These are phyloP conservation scores for Trichophyton equinum DNA, from an alignment of 2,329 filamentous ascomycete genomes.

Conservation along the genomic window DNA sequence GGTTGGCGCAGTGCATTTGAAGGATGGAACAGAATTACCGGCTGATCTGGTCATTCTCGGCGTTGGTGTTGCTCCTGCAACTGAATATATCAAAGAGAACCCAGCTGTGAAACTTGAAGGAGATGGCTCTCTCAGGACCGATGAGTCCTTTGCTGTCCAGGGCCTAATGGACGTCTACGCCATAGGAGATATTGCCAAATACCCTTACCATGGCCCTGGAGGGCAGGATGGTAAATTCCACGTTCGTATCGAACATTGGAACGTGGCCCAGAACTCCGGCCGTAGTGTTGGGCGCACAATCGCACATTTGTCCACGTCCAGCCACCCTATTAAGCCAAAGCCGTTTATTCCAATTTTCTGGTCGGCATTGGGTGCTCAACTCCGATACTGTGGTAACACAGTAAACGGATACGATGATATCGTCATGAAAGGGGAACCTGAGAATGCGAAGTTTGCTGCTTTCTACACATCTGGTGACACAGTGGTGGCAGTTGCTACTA, in stretches of 20 bases:
- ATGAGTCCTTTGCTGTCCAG: conserved; percentile 64
- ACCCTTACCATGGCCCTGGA: conserved; percentile 83
- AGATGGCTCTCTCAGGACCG: conserved; percentile 74
- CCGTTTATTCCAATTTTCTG: conserved; percentile 91
- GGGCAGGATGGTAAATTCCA: conserved; percentile 45
- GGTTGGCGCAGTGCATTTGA: conserved; percentile 69
- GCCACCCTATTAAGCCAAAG: conserved; percentile 42
- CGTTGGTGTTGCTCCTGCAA: conserved; percentile 76
- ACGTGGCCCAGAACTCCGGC: conserved; percentile 89
- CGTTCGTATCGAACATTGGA: conserved; percentile 93
- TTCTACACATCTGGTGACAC: conserved; percentile 81
- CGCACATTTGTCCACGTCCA: conserved; percentile 34
- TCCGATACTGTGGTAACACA: conserved; percentile 89
- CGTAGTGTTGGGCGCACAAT: conserved; percentile 70
- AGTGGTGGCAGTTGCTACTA: conserved; percentile 79
- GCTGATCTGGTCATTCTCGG: conserved; percentile 88
- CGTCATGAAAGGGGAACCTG: conserved; percentile 62
- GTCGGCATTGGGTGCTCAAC: conserved; percentile 78
- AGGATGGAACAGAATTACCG: conserved; percentile 71
- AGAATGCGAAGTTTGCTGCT: conserved; percentile 70
- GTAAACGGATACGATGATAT: conserved; percentile 73
- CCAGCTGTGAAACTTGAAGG: conserved; percentile 55
- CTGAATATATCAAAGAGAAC: conserved; percentile 67
- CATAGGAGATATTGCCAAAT: conserved; percentile 88
- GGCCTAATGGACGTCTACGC: conserved; percentile 78